A percentile compares a stretch with the other conserved stretches of the same genome.
Conservation (phyloP, 2,329 filamentous ascomycete species). For the Ophiostoma angusticollis region DNA sequence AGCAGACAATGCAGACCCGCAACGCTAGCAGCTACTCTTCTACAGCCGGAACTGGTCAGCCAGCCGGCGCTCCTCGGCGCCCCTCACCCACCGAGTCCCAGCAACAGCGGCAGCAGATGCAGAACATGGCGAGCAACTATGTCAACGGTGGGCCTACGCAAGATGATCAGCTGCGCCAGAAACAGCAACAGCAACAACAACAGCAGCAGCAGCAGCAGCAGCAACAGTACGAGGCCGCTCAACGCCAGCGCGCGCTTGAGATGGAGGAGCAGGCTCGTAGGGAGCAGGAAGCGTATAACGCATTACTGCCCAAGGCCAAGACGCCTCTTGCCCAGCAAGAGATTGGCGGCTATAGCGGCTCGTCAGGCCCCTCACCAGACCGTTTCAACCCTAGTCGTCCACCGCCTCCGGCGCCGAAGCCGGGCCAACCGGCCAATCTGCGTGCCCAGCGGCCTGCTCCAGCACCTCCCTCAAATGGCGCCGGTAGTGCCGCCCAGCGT, state of each 20-base stretch:
- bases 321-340: conserved; percentile 80
- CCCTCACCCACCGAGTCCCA: conserved; percentile 32
- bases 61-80: conserved; percentile 27
- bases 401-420: conserved; percentile 66
- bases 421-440: conserved; percentile 41
- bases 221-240: conserved; percentile 46
- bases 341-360: conserved; percentile 54
- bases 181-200: conserved; percentile 28
- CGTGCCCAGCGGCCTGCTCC: conserved; percentile 73
- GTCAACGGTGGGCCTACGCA: conserved; percentile 35
- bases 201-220: conserved; percentile 35
- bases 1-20: conserved; percentile 19
- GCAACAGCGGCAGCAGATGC: conserved; percentile 46
- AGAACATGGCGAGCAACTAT: conserved; percentile 42
- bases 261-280: conserved; percentile 55
- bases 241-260: conserved; percentile 40
- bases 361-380: conserved; percentile 35
- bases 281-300: conserved; percentile 81
- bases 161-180: conserved; percentile 45
- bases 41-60: conserved; percentile 15
- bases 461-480: conserved; percentile 43
- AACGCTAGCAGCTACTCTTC: conserved; percentile 27
- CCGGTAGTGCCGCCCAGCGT: conserved; percentile 28
- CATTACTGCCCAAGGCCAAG: conserved; percentile 71
- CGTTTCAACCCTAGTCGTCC: conserved; percentile 79